Evolutionary conservation across 2,329 filamentous ascomycete genomes (phyloP).

Genomic region (Fusarium sp.): DNA sequence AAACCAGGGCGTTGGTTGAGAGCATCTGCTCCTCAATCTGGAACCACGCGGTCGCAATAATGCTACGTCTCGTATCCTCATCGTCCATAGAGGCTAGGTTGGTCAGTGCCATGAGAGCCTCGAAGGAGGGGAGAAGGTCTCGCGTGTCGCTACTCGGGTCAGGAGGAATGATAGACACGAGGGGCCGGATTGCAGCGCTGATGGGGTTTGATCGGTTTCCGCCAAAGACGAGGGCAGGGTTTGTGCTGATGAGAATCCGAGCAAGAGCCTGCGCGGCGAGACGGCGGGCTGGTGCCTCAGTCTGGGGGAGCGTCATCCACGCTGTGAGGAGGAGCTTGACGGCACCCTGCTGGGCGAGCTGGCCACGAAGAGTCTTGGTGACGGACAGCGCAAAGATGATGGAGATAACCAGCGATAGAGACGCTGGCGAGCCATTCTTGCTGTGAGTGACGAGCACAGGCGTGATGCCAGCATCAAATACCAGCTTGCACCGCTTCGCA

Average conservation of each 20-base stretch:
- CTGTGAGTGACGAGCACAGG: slow-evolving; percentile 82
- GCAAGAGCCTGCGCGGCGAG: slow-evolving; percentile 84
- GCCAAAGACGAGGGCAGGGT: slow-evolving; percentile 86
- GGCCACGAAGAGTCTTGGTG: slow-evolving; percentile 78
- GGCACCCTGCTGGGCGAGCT: slow-evolving; percentile 92
- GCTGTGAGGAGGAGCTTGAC: slow-evolving; percentile 84
- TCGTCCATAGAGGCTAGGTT: slow-evolving; percentile 89
- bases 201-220: slow-evolving; percentile 79
- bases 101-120: slow-evolving; percentile 90
- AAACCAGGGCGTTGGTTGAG: slow-evolving; percentile 78
- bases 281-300: slow-evolving; percentile 61
- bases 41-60: slow-evolving; percentile 80
- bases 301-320: slow-evolving; percentile 71
- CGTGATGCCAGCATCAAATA: slow-evolving; percentile 84
- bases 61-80: slow-evolving; percentile 71
- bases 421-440: slow-evolving; percentile 77
- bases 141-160: slow-evolving; percentile 72
- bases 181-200: slow-evolving; percentile 83
- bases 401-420: slow-evolving; percentile 77
- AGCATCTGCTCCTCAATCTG: slow-evolving; percentile 87
- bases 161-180: slow-evolving; percentile 78
- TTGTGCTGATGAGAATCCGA: slow-evolving; percentile 86
- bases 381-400: slow-evolving; percentile 84
- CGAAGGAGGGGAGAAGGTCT: slow-evolving; percentile 90
- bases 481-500: slow-evolving; percentile 76